Evolutionary conservation across 805 yeast species (phyloP).

Genomic region (Kodamaea laetipori): DNA sequence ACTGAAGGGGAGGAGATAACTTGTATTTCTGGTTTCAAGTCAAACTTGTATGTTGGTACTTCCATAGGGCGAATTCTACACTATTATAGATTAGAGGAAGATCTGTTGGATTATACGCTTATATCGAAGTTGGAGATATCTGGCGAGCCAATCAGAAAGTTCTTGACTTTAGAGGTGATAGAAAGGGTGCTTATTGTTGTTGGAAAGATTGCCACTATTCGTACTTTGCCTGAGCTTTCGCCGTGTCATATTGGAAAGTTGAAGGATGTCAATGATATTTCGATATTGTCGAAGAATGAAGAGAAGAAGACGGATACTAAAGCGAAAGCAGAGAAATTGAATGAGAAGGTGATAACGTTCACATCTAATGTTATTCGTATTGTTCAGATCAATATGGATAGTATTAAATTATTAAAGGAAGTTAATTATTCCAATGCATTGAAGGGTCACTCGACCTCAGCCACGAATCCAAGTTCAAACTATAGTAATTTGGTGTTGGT

Average conservation of each 20-base stretch:
- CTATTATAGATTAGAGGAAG: slow-evolving; percentile 43
- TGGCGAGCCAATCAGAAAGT: slow-evolving; percentile 22
- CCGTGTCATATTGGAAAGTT: slow-evolving; percentile 40
- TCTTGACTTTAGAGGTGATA: slow-evolving; percentile 28
- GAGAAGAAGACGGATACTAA: slow-evolving; percentile 4
- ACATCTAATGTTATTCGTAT: slow-evolving; percentile 34
- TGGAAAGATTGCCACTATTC: slow-evolving; percentile 29
- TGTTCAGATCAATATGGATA: slow-evolving; percentile 29
- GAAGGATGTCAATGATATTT: slow-evolving; percentile 37
- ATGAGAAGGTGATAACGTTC: slow-evolving; percentile 34
- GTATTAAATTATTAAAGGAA: slow-evolving; percentile 35
- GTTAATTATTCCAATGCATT: slow-evolving; percentile 33
- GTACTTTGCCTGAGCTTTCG: slow-evolving; percentile 40
- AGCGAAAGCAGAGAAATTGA: slow-evolving; percentile 5
- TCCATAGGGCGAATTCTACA: slow-evolving; percentile 39
- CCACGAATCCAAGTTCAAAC: slow-evolving; percentile 26
- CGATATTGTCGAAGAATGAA: slow-evolving; percentile 19
- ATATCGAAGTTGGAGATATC: slow-evolving; percentile 26
- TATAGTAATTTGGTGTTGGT: slow-evolving; percentile 35
- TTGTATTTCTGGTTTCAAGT: slow-evolving; percentile 24
- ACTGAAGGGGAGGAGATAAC: slow-evolving; percentile 16
- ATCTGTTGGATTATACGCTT: slow-evolving; percentile 31
- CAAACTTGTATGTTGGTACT: slow-evolving; percentile 43
- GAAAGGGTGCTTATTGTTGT: slow-evolving; percentile 29
- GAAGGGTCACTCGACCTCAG: slow-evolving; percentile 29